Conservation (phyloP, 148 eudicot genomes). For the Rhododendron kiyosumense region DNA sequence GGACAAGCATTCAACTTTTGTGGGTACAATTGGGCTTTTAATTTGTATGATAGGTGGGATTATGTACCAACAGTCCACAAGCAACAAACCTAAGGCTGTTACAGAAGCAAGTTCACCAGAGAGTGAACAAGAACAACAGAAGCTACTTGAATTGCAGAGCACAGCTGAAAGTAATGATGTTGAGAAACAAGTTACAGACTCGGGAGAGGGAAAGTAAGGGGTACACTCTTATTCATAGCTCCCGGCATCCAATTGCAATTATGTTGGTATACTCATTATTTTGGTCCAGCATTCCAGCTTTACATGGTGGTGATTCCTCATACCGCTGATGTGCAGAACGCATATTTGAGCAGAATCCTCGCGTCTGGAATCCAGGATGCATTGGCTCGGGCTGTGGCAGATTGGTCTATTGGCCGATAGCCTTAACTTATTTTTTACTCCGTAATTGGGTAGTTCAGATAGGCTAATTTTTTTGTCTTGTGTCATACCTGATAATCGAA, state of each 20-base stretch:
- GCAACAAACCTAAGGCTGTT: slow-evolving; percentile 50
- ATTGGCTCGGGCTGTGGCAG: not conserved
- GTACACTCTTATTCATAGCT: not conserved
- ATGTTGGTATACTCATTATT: not conserved
- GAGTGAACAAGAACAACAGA: slow-evolving; percentile 54
- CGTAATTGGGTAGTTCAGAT: not conserved
- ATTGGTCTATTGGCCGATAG: not conserved
- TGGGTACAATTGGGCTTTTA: slow-evolving; percentile 86
- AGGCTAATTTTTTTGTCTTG: not conserved
- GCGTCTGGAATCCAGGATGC: not conserved
- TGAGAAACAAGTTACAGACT: slow-evolving; percentile 25
- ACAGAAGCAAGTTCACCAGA: slow-evolving; percentile 38
- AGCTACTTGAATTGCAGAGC: slow-evolving; percentile 78
- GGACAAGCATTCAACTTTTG: slow-evolving; percentile 86
- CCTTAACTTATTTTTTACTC: not conserved
- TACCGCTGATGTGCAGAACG: not conserved
- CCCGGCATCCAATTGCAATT: not conserved
- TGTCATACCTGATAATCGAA: not conserved
- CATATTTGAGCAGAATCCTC: not conserved
- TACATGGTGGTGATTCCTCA: not conserved
- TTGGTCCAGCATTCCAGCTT: not conserved
- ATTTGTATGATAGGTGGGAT: slow-evolving; percentile 93
- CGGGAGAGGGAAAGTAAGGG: slow-evolving; percentile 35
- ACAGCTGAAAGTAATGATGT: slow-evolving; percentile 19
- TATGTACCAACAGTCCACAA: slow-evolving; percentile 79